These are phyloP conservation scores for Hirsutella thompsonii DNA, from an alignment of 2,329 filamentous ascomycete genomes.

Conservation along the genomic window DNA sequence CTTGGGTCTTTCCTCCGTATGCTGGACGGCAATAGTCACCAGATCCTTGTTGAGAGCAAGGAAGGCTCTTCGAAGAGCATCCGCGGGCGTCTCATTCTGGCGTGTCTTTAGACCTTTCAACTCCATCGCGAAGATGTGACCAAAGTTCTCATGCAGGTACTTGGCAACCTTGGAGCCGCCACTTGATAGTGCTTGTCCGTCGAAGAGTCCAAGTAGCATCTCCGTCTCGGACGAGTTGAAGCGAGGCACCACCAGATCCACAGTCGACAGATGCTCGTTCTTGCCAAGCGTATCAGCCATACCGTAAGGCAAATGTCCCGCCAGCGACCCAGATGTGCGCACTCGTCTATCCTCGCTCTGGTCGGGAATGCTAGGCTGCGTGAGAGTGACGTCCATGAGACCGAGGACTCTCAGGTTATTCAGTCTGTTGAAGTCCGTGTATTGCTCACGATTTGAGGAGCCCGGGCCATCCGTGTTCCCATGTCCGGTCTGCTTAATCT, in stretches of 20 bases:
- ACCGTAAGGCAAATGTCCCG: constrained; percentile 83
- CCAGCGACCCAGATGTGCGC: constrained; percentile 87
- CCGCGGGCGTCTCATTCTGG: constrained; percentile 61
- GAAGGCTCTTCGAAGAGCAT: constrained; percentile 79
- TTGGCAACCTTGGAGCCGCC: constrained; percentile 94
- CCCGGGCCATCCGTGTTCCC: constrained; percentile 33
- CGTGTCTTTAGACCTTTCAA: constrained; percentile 57
- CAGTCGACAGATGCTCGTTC: constrained; percentile 88
- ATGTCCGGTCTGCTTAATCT: constrained; percentile 58
- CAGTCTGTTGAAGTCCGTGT: constrained; percentile 79
- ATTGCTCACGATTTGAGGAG: constrained; percentile 48
- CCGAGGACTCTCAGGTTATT: constrained; percentile 77
- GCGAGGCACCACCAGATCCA: constrained; percentile 87
- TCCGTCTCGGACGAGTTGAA: constrained; percentile 86
- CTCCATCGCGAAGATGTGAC: constrained; percentile 70
- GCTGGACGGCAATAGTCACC: constrained; percentile 69
- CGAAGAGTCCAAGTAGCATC: constrained; percentile 87
- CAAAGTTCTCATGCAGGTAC: constrained; percentile 92
- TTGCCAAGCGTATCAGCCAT: constrained; percentile 94
- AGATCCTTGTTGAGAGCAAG: constrained; percentile 87
- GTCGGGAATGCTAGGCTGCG: constrained; percentile 84
- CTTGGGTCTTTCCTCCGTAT: constrained; percentile 59
- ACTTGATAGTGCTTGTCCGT: constrained; percentile 78
- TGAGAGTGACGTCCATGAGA: constrained; percentile 95
- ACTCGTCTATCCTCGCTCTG: constrained; percentile 92